Evolutionary conservation across 176 grass and related monocot genomes (phyloP).

Genomic region (Alloteropsis semialata): DNA sequence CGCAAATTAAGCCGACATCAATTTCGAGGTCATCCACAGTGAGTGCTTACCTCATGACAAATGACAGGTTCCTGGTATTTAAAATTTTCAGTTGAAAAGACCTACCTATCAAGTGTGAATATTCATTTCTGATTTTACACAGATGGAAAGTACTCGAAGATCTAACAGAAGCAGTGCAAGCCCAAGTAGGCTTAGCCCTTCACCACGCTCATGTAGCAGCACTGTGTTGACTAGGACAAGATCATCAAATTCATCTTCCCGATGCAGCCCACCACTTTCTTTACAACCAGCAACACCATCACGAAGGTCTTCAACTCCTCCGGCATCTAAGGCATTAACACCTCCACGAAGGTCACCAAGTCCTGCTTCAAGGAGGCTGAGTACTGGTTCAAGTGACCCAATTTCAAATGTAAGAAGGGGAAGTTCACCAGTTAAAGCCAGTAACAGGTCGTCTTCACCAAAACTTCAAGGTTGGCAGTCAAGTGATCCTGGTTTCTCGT

Average conservation of each 20-base stretch:
- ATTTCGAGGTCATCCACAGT: slow-evolving; percentile 73
- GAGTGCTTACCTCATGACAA: slow-evolving; percentile 15
- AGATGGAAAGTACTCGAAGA: slow-evolving; percentile 66
- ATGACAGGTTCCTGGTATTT: slow-evolving; percentile 18
- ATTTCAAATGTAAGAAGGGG: slow-evolving; percentile 47
- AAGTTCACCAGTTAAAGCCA: slow-evolving; percentile 55
- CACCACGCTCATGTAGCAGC: slow-evolving; percentile 47
- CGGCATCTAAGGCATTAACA: slow-evolving; percentile 51
- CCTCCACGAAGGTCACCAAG: slow-evolving; percentile 69
- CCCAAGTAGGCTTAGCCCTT: slow-evolving; percentile 70
- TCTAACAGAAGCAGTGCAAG: slow-evolving; percentile 83
- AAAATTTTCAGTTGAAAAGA: not conserved
- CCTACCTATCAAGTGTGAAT: slow-evolving; percentile 1
- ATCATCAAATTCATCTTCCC: slow-evolving; percentile 66
- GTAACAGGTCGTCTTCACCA: slow-evolving; percentile 59
- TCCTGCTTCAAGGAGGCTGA: slow-evolving; percentile 68
- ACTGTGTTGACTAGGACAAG: slow-evolving; percentile 38
- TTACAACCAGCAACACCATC: slow-evolving; percentile 42
- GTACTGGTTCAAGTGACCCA: slow-evolving; percentile 53
- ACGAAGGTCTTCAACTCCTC: slow-evolving; percentile 60
- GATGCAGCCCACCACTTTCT: slow-evolving; percentile 48
- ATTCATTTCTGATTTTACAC: slow-evolving; percentile 24
- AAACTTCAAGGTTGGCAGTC: slow-evolving; percentile 63
- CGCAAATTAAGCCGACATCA: slow-evolving; percentile 53
- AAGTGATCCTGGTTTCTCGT: slow-evolving; percentile 66